Percentiles rank a stretch among this genome's conserved stretches.
Evolutionary conservation across 768 basidiomycete species (phyloP).

Genomic region (Kwoniella sp.): DNA sequence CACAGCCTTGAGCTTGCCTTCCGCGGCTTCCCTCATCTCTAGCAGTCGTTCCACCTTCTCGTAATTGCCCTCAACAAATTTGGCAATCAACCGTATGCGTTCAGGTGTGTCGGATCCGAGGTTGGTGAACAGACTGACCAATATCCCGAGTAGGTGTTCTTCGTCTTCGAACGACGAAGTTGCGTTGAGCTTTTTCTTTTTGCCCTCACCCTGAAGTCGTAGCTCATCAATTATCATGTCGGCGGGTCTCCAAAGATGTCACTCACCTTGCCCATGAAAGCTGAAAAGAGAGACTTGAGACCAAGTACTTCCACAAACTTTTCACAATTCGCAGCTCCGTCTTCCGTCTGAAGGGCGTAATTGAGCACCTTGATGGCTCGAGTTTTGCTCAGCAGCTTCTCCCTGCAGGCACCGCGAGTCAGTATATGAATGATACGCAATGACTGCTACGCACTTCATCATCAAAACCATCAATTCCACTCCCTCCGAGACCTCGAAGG

Average conservation of each 20-base stretch:
- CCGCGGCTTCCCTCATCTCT: conserved; percentile 73
- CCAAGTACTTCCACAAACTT: conserved; percentile 83
- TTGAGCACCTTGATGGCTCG: conserved; percentile 86
- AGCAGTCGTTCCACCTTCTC: conserved; percentile 91
- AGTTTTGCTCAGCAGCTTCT: conserved; percentile 73
- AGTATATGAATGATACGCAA: neutral
- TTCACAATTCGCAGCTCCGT: conserved; percentile 66
- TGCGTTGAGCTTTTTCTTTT: conserved; percentile 62
- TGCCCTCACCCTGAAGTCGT: conserved; percentile 46
- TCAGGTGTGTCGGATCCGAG: conserved; percentile 78
- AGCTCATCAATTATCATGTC: neutral
- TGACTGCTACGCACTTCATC: conserved; percentile 83
- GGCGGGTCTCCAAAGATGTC: neutral
- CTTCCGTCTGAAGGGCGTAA: conserved; percentile 75
- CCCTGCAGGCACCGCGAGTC: conserved; percentile 54
- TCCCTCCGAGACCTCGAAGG: conserved; percentile 86
- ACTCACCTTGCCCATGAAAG: conserved; percentile 87
- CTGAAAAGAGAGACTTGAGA: conserved; percentile 81
- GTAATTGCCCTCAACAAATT: conserved; percentile 89
- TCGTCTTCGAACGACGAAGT: conserved; percentile 66
- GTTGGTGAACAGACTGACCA: conserved; percentile 86
- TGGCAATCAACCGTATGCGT: conserved; percentile 76
- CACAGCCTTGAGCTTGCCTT: conserved; percentile 58
- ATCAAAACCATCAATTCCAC: conserved; percentile 96
- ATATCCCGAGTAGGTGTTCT: conserved; percentile 80